Evolutionary conservation across 768 basidiomycete species (phyloP).

Genomic region (Mycena capillaripes): DNA sequence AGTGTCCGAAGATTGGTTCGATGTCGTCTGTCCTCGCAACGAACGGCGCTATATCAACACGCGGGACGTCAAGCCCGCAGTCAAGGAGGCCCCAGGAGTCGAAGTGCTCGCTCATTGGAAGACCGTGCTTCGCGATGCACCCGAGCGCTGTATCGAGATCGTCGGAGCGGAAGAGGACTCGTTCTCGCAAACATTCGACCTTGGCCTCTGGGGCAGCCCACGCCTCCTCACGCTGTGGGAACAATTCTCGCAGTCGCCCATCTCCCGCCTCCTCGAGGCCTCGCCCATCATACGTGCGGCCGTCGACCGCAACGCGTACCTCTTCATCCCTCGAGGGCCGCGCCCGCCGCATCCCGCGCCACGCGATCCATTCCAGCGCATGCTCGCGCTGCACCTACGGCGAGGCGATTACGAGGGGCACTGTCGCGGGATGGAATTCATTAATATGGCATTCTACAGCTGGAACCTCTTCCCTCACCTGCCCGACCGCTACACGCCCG

Average conservation of each 20-base stretch:
- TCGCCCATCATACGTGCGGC: constrained; percentile 54
- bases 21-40: constrained; percentile 58
- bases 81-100: constrained; percentile 47
- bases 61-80: constrained; percentile 53
- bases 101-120: constrained; percentile 57
- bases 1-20: constrained; percentile 58
- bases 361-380: constrained; percentile 47
- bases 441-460: constrained; percentile 32
- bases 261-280: constrained; percentile 47
- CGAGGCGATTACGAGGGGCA: constrained; percentile 45
- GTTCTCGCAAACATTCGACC: constrained; percentile 52
- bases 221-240: constrained; percentile 53
- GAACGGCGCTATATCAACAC: constrained; percentile 57
- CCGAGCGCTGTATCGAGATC: constrained; percentile 62
- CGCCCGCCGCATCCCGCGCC: constrained; percentile 45
- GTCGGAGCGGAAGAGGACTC: constrained; percentile 42
- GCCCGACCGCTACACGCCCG: constrained; percentile 39
- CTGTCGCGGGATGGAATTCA: constrained; percentile 35
- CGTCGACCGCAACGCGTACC: constrained; percentile 52
- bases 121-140: constrained; percentile 53
- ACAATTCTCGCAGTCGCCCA: constrained; percentile 51
- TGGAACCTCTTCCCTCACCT: constrained; percentile 41
- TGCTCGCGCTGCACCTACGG: constrained; percentile 43
- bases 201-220: constrained; percentile 49
- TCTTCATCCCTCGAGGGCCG: constrained; percentile 48